Base-by-base conservation (phyloP, 768 basidiomycete genomes). In the Tylopilus balloui region DNA sequence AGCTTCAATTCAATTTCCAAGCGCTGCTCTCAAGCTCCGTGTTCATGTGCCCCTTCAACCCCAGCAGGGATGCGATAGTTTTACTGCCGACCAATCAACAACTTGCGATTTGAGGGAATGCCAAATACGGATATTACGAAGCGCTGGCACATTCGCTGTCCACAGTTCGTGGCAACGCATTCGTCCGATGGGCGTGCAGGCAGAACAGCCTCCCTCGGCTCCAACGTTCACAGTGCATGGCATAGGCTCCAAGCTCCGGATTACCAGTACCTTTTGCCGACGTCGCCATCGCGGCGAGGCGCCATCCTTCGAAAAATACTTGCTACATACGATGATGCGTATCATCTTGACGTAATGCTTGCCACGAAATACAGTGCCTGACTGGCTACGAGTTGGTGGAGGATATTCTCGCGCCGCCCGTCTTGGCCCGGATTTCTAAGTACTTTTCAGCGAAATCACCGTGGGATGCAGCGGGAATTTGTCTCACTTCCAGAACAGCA, bases 21-120 rank as follows among this genome's bases (percentile, higher is more conserved):
- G 14, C 34, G 17, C 17, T 27, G 5, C 25, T 35, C 17, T 11
- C 34, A 19, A 19, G 15, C 14, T 32, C 32, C 15, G 32, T n/a
- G n/a, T n/a, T n/a, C 32, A n/a, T 32, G 7, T 8, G 24, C 24
- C 8, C 24, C 24, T 25, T 8, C 24, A 25, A 8, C n/a, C n/a
- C n/a, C n/a, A n/a, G n/a, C n/a, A n/a, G n/a, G n/a, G n/a, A n/a
- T n/a, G n/a, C n/a, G n/a, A n/a, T n/a, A n/a, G n/a, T n/a, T n/a
- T n/a, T n/a, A n/a, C n/a, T n/a, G n/a, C 34, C 25, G 25, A 34
- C 58, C 58, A 59, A 59, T 61, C 14, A 43, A 29, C 4, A n/a
- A 39, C 12, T 3, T 15, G 9, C 14, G 48, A 59, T 59, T 59
- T 60, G 58, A 53, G 11, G 5, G 23, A 15, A 8, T 9, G 21